Percentiles rank a stretch among this genome's conserved stretches.
Conservation (phyloP, 1,284 basidiomycete genomes). For the Trametes sp. region DNA sequence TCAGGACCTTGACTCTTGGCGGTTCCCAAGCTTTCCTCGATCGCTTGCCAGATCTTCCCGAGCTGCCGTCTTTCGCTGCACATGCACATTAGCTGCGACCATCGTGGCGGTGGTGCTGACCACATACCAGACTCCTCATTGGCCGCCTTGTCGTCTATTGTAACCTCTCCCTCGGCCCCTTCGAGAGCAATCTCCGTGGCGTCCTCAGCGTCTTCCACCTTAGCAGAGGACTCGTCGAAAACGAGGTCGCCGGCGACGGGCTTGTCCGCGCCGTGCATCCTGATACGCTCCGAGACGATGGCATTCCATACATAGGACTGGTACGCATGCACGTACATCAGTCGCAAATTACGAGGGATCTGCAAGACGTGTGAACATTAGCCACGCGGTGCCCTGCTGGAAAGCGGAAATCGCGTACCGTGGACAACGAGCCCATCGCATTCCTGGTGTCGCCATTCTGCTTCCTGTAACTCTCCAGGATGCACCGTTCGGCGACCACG, state of each 20-base stretch:
- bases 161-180: constrained; percentile 54
- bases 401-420: constrained; percentile 55
- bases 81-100: constrained; percentile 7
- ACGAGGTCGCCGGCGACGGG: constrained; percentile 91
- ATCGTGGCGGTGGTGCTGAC: constrained; percentile 22
- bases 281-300: constrained; percentile 92
- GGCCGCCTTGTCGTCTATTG: constrained; percentile 34
- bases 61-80: constrained; percentile 27
- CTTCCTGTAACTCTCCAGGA: constrained; percentile 91
- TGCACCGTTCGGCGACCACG: constrained; percentile 91
- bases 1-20: constrained; percentile 79
- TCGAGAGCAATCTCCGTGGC: constrained; percentile 47
- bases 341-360: constrained; percentile 94
- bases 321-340: constrained; percentile 99
- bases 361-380: constrained; percentile 40
- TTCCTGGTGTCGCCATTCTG: constrained; percentile 80
- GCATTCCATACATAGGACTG: constrained; percentile 99
- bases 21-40: constrained; percentile 64
- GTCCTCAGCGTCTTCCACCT: constrained; percentile 45
- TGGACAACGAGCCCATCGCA: constrained; percentile 85
- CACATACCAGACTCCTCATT: constrained; percentile 53
- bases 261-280: constrained; percentile 75
- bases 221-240: constrained; percentile 57
- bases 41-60: constrained; percentile 39
- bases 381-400: background rate